Conservation (phyloP, 1,284 basidiomycete species). For the Apiotrichum montevideense region DNA sequence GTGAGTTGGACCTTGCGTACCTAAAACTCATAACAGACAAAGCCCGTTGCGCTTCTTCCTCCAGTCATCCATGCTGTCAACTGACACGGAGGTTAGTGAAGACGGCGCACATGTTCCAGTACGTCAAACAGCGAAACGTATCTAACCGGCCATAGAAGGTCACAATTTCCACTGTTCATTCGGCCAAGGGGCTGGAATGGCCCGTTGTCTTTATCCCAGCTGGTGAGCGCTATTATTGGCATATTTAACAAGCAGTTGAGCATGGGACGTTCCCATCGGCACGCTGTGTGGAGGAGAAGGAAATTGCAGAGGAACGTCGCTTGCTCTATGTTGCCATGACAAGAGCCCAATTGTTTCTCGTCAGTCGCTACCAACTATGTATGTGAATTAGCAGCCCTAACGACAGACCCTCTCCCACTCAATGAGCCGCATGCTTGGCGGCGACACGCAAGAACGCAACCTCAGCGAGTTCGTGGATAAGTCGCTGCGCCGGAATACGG, state of each 20-base stretch:
- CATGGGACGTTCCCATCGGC: slow-evolving; percentile 72
- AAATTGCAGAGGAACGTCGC: slow-evolving; percentile 75
- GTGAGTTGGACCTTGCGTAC: background rate
- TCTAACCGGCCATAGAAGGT: slow-evolving; percentile 57
- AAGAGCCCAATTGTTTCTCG: slow-evolving; percentile 68
- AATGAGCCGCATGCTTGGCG: slow-evolving; percentile 40
- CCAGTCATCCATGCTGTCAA: slow-evolving; percentile 76
- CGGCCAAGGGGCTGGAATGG: slow-evolving; percentile 90
- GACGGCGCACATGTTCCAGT: slow-evolving; percentile 47
- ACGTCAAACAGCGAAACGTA: background rate
- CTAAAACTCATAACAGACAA: slow-evolving; percentile 43
- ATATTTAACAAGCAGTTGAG: slow-evolving; percentile 54
- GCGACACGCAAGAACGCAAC: slow-evolving; percentile 37
- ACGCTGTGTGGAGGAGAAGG: slow-evolving; percentile 56
- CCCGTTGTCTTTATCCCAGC: slow-evolving; percentile 54
- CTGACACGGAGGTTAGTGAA: slow-evolving; percentile 63
- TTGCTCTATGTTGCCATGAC: slow-evolving; percentile 88
- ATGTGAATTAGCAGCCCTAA: background rate
- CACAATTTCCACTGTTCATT: slow-evolving; percentile 79
- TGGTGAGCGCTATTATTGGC: slow-evolving; percentile 20
- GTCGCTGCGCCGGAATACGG: slow-evolving; percentile 21
- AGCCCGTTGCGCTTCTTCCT: slow-evolving; percentile 73
- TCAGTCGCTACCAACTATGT: slow-evolving; percentile 15
- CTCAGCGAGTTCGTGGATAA: slow-evolving; percentile 39
- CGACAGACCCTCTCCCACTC: slow-evolving; percentile 36